Evolutionary conservation across 345 rosid genomes (phyloP).

Genomic region (Arabis alpina): DNA sequence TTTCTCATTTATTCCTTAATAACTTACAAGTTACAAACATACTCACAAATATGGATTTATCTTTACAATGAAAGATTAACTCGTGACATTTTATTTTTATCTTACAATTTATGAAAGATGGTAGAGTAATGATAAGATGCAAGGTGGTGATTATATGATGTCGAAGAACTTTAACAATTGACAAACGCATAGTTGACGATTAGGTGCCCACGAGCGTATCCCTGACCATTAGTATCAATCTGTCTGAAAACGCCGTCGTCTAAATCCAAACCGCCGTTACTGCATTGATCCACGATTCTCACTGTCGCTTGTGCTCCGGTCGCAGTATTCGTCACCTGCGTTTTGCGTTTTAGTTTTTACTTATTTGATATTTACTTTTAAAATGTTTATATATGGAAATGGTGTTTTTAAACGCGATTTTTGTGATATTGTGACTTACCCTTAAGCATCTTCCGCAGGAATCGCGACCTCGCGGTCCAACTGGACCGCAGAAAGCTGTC

Average conservation of each 20-base stretch:
- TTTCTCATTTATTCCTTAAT: too few relatives aligned
- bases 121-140: too few relatives aligned
- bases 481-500: slow-evolving; percentile 65
- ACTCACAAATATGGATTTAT: background rate
- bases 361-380: background rate
- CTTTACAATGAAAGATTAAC: background rate
- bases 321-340: slow-evolving; percentile 52
- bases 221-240: slow-evolving; percentile 49
- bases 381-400: too few relatives aligned
- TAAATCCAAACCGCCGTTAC: slow-evolving; percentile 58
- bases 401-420: background rate
- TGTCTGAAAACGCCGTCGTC: slow-evolving; percentile 45
- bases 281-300: slow-evolving; percentile 59
- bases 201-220: slow-evolving; percentile 47
- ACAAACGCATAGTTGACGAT: slow-evolving; percentile 54
- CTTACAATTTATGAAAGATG: too few relatives aligned
- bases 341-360: slow-evolving; percentile 4
- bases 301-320: slow-evolving; percentile 49
- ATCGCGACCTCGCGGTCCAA: slow-evolving; percentile 55
- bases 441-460: slow-evolving; percentile 58
- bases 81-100: background rate
- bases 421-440: slow-evolving; percentile 26
- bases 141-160: background rate
- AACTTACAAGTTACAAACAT: too few relatives aligned
- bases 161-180: slow-evolving; percentile 38